Percentiles rank a stretch among this genome's conserved stretches.
These are phyloP conservation scores for Bacterosira constricta DNA, from an alignment of 108 stramenopile genomes.

Conservation along the genomic window DNA sequence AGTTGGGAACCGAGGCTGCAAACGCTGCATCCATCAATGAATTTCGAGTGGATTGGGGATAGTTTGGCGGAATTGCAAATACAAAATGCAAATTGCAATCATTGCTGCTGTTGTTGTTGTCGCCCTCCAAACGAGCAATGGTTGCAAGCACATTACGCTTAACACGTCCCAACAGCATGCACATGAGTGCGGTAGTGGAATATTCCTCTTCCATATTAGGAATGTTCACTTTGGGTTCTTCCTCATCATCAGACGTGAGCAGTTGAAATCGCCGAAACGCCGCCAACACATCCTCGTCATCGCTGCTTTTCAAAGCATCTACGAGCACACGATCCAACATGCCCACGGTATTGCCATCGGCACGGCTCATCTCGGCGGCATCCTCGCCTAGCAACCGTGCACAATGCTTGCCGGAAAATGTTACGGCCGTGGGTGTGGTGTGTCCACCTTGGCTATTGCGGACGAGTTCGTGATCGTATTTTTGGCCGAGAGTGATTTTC, in stretches of 20 bases:
- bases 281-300: slow-evolving; percentile 20
- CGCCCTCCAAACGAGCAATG: not conserved
- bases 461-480: slow-evolving; percentile 45
- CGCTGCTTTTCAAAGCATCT: not conserved
- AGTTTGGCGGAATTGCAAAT: slow-evolving; percentile 28
- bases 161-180: slow-evolving; percentile 43
- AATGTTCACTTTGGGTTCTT: not conserved
- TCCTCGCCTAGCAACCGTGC: slow-evolving; percentile 43
- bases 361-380: slow-evolving; percentile 3
- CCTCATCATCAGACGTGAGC: not conserved
- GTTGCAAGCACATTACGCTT: slow-evolving; percentile 19
- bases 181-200: slow-evolving; percentile 26
- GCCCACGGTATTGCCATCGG: slow-evolving; percentile 33
- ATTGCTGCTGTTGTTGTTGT: not conserved
- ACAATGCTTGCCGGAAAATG: slow-evolving; percentile 35
- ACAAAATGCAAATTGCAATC: not conserved
- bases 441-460: slow-evolving; percentile 57
- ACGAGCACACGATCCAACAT: slow-evolving; percentile 51
- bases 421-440: slow-evolving; percentile 44
- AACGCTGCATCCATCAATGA: slow-evolving; percentile 53
- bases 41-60: slow-evolving; percentile 6
- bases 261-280: slow-evolving; percentile 30
- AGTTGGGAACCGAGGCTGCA: slow-evolving; percentile 35
- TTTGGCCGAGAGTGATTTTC: slow-evolving; percentile 20
- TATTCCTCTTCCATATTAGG: slow-evolving; percentile 5